Conservation (phyloP, 2,329 filamentous ascomycete genomes). For the Talaromyces pinophilus region DNA sequence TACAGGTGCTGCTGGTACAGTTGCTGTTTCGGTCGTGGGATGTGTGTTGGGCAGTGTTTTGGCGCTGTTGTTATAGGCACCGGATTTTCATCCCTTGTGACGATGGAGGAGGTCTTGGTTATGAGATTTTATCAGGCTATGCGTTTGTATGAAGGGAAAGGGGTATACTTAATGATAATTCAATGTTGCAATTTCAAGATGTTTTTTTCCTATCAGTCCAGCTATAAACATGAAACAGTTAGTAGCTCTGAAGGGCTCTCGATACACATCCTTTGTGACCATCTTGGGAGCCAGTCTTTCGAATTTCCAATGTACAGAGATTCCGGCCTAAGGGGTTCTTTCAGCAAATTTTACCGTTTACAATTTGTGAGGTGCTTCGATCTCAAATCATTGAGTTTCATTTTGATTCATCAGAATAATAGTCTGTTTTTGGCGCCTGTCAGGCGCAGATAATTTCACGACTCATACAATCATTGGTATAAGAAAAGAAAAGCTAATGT, state of each 20-base stretch:
- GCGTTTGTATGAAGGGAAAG: neutral
- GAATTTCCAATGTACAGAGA: neutral
- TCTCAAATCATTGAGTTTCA: neutral
- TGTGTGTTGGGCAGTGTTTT: conserved; percentile 27
- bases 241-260: neutral
- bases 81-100: neutral
- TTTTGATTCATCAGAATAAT: neutral
- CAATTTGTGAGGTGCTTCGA: neutral
- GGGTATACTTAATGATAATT: conserved; percentile 6
- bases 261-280: neutral
- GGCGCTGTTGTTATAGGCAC: conserved; percentile 11
- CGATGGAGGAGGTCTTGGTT: neutral
- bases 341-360: neutral
- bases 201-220: neutral
- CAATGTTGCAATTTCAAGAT: neutral
- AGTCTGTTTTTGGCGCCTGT: neutral
- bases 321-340: neutral
- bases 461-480: conserved; percentile 7
- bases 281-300: neutral
- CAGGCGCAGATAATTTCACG: neutral
- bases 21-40: conserved; percentile 33
- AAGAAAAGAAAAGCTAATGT: conserved; percentile 17
- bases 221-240: neutral
- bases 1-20: conserved; percentile 30
- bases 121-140: neutral